A percentile compares a stretch with the other conserved stretches of the same genome.
phyloP scores from a whole-genome alignment of 1,139 yeast genomes.

The Taphrina deformans region DNA sequence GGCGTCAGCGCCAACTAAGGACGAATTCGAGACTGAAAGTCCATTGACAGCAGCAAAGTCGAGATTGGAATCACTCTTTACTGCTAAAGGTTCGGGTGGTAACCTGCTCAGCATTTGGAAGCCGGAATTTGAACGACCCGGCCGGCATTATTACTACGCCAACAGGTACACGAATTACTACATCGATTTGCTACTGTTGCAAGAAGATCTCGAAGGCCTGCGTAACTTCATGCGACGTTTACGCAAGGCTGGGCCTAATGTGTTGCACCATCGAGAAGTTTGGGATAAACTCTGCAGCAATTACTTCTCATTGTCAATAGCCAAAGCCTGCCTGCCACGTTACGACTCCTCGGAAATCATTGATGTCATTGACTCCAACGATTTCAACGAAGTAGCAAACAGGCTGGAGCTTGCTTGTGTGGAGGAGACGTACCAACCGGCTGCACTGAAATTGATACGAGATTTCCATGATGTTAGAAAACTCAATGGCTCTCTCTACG shows the following conservation, averaged over 20 bases:
- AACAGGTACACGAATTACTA: constrained; percentile 67
- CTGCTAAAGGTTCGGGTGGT: constrained; percentile 65
- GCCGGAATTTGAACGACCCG: constrained; percentile 87
- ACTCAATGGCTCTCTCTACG: constrained; percentile 34
- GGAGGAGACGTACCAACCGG: background rate
- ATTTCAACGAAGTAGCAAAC: constrained; percentile 21
- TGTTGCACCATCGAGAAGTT: constrained; percentile 60
- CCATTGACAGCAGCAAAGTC: constrained; percentile 45
- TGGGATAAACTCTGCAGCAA: constrained; percentile 60
- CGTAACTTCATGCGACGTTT: constrained; percentile 65
- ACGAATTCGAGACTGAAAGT: constrained; percentile 51
- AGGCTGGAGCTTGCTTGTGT: constrained; percentile 9
- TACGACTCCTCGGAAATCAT: background rate
- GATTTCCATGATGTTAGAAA: constrained; percentile 33
- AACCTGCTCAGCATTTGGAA: constrained; percentile 88
- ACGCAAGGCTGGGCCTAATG: constrained; percentile 72
- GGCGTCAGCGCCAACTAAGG: background rate
- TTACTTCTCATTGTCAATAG: background rate
- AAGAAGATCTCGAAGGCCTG: constrained; percentile 61
- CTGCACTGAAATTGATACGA: constrained; percentile 20
- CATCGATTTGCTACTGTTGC: constrained; percentile 56
- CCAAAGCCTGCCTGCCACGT: background rate
- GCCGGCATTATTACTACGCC: constrained; percentile 83
- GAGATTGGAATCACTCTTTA: constrained; percentile 46
- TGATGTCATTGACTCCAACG: constrained; percentile 8